A percentile compares a stretch with the other conserved stretches of the same genome.
phyloP scores from a whole-genome alignment of 306 rosid species.

The Glycine latifolia region DNA sequence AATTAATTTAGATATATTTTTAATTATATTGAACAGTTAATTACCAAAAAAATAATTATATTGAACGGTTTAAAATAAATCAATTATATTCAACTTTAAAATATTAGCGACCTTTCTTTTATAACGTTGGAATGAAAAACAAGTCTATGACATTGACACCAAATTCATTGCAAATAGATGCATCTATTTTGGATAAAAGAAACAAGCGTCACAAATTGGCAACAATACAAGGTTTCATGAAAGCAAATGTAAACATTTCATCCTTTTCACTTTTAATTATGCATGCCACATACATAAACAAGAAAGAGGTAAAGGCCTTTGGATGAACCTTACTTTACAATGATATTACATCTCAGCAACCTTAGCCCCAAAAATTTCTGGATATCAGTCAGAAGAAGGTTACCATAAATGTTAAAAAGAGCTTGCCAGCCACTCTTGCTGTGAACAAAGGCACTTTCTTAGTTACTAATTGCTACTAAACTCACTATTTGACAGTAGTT shows the following conservation, averaged over 20 bases:
- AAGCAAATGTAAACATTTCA: conserved; percentile 11
- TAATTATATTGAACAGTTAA: too few relatives aligned
- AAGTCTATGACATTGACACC: neutral
- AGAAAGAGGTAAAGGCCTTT: conserved; percentile 61
- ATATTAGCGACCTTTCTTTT: neutral
- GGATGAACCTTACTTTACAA: conserved; percentile 73
- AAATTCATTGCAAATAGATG: neutral
- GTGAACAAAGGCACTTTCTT: conserved; percentile 32
- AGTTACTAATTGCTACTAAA: neutral
- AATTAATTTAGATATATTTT: too few relatives aligned
- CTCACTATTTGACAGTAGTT: neutral
- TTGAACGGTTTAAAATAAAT: neutral
- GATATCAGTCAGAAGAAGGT: neutral
- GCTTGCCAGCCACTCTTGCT: conserved; percentile 22
- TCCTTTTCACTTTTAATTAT: conserved; percentile 16
- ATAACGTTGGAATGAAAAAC: neutral
- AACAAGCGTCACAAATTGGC: conserved; percentile 8
- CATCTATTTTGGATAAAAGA: neutral
- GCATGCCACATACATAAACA: conserved; percentile 23
- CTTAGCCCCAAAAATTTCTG: conserved; percentile 54
- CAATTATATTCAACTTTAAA: neutral
- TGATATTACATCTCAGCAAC: conserved; percentile 73
- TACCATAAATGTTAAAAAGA: neutral
- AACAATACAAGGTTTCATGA: conserved; percentile 12
- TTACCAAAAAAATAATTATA: too few relatives aligned